These are phyloP conservation scores for Kuraishia floccosa DNA, from an alignment of 805 yeast species.

Conservation along the genomic window DNA sequence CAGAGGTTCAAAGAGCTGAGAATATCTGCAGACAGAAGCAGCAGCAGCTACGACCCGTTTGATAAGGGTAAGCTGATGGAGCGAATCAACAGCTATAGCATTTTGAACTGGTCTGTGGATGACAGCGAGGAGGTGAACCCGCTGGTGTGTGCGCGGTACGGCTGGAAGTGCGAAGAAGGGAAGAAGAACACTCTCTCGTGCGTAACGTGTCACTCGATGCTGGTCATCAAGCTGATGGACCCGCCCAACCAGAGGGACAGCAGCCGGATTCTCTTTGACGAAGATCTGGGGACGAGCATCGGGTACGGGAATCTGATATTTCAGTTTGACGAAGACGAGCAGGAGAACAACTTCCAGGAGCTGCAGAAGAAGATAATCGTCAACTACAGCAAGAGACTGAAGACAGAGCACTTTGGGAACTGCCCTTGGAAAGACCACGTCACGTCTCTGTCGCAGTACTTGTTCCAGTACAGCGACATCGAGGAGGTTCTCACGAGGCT, in stretches of 20 bases:
- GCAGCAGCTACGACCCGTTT: slow-evolving; percentile 1
- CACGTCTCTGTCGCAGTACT: not conserved
- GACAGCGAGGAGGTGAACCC: slow-evolving; percentile 26
- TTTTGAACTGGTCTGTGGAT: slow-evolving; percentile 34
- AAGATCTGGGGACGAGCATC: slow-evolving; percentile 3
- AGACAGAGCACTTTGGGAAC: slow-evolving; percentile 7
- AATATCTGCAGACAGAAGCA: too few relatives aligned
- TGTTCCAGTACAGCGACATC: not conserved
- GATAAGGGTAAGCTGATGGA: slow-evolving; percentile 15
- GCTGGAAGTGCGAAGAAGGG: slow-evolving; percentile 35
- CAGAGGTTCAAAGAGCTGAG: too few relatives aligned
- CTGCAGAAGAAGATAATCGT: slow-evolving; percentile 12
- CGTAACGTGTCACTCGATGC: slow-evolving; percentile 17
- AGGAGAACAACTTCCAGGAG: slow-evolving; percentile 6
- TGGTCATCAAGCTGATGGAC: slow-evolving; percentile 17
- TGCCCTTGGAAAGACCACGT: slow-evolving; percentile 11
- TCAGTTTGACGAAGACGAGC: slow-evolving; percentile 11
- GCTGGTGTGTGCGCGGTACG: slow-evolving; percentile 34
- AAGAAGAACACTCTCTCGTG: slow-evolving; percentile 21
- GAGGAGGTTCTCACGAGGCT: not conserved
- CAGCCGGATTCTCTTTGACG: slow-evolving; percentile 2
- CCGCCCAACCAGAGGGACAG: slow-evolving; percentile 8
- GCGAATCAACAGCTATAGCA: slow-evolving; percentile 30
- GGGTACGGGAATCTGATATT: slow-evolving; percentile 4
- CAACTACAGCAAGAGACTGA: slow-evolving; percentile 10